Percentiles rank a stretch among this genome's conserved stretches.
Evolutionary conservation across 305 asterid genomes (phyloP).

Genomic region (Fraxinus latifolia): DNA sequence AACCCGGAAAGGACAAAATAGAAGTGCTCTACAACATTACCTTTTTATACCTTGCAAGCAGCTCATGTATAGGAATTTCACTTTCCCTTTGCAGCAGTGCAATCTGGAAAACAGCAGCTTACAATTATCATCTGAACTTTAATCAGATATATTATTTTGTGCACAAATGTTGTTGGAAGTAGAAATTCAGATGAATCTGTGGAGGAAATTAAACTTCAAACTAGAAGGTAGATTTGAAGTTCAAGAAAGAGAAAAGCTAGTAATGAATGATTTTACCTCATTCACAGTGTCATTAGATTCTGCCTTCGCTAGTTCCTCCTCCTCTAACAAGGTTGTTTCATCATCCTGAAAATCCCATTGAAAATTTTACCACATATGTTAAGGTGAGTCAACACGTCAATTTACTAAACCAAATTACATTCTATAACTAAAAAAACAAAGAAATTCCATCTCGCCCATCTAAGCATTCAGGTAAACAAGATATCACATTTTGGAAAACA

Average conservation of each 20-base stretch:
- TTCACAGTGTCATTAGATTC: conserved; percentile 51
- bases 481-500: not conserved
- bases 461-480: not conserved
- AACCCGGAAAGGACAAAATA: conserved; percentile 18
- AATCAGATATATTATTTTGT: conserved; percentile 21
- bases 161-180: conserved; percentile 18
- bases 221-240: conserved; percentile 1
- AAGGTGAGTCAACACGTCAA: conserved; percentile 12
- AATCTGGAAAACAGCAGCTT: conserved; percentile 57
- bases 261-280: conserved; percentile 50
- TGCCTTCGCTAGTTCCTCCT: conserved; percentile 78
- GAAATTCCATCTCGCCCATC: not conserved
- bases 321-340: conserved; percentile 86
- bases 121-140: conserved; percentile 24
- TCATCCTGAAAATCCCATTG: conserved; percentile 66
- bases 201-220: conserved; percentile 13
- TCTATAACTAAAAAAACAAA: not conserved
- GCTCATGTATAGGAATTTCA: conserved; percentile 82
- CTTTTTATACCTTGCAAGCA: conserved; percentile 92
- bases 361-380: not conserved
- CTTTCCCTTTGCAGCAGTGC: conserved; percentile 81
- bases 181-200: conserved; percentile 9
- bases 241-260: conserved; percentile 11
- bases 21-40: conserved; percentile 50
- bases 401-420: not conserved